Evolutionary conservation across 805 yeast species (phyloP).

Genomic region (Starmerella floricola): DNA sequence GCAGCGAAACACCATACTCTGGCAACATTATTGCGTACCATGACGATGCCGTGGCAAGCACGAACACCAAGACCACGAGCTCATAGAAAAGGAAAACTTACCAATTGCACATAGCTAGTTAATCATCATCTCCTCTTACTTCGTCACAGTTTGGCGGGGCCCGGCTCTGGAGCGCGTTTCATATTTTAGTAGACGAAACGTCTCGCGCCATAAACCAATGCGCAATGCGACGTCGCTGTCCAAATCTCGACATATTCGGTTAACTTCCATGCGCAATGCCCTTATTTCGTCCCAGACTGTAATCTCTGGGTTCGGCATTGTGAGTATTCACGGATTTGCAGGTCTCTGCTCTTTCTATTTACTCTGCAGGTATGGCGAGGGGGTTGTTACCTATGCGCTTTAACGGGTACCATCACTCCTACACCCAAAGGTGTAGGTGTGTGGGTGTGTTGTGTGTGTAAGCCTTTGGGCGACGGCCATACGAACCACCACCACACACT

Average conservation of each 20-base stretch:
- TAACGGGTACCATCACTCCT: too few species aligned
- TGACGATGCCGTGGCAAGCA: constrained; percentile 38
- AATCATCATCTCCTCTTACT: not conserved
- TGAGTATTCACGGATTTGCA: not conserved
- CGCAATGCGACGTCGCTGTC: constrained; percentile 9
- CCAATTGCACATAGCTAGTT: not conserved
- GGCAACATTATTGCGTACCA: constrained; percentile 76
- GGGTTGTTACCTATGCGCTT: too few species aligned
- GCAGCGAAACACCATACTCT: constrained; percentile 75
- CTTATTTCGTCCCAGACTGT: constrained; percentile 4
- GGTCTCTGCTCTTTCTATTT: not conserved
- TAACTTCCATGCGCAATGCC: not conserved
- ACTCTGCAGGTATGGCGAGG: too few species aligned
- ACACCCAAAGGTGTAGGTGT: too few species aligned
- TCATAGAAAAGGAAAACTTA: not conserved
- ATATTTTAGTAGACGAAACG: constrained; percentile 5
- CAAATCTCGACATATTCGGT: not conserved
- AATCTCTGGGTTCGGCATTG: not conserved
- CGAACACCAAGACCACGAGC: not conserved
- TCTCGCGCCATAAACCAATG: constrained; percentile 7
- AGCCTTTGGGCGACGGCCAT: too few species aligned
- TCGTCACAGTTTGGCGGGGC: not conserved
- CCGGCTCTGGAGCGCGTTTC: not conserved
- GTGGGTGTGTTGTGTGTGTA: too few species aligned
- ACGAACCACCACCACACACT: too few species aligned